A percentile compares a stretch with the other conserved stretches of the same genome.
phyloP scores from a whole-genome alignment of 495 filamentous ascomycete genomes.

The Penicillium tannophilum region DNA sequence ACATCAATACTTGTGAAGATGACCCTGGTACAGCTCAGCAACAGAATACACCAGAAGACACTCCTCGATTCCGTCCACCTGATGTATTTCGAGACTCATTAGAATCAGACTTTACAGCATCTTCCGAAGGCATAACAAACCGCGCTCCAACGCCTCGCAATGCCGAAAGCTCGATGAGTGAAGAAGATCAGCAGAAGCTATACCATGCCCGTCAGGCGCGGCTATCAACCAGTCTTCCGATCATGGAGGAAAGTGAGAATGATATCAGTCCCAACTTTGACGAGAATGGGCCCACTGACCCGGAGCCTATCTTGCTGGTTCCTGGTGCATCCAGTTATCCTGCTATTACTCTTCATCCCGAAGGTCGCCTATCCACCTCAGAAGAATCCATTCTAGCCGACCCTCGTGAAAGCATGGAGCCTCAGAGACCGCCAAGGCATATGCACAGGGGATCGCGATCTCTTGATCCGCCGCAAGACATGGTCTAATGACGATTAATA shows the following conservation, averaged over 20 bases:
- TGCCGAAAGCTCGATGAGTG: conserved; percentile 83
- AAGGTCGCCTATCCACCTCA: background rate
- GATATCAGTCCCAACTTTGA: background rate
- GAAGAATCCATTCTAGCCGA: background rate
- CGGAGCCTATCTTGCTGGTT: background rate
- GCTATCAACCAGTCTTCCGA: conserved; percentile 17
- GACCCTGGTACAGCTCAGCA: conserved; percentile 35
- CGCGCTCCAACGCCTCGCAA: conserved; percentile 73
- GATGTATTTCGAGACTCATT: conserved; percentile 59
- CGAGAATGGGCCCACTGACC: conserved; percentile 2
- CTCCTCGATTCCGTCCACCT: conserved; percentile 55
- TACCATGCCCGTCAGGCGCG: conserved; percentile 66
- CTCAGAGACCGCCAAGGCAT: background rate
- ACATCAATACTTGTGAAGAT: conserved; percentile 34
- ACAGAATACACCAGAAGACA: conserved; percentile 26
- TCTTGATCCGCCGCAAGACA: conserved; percentile 5
- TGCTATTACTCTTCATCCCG: background rate
- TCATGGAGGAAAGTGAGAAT: conserved; percentile 5
- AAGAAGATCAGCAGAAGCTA: conserved; percentile 73
- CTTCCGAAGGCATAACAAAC: conserved; percentile 58
- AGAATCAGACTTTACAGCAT: conserved; percentile 63
- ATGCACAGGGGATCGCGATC: background rate
- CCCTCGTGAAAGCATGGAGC: background rate
- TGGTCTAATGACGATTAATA: conserved; percentile 10
- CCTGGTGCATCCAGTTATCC: background rate